Base-by-base conservation (phyloP, 2,329 filamentous ascomycete species). In the Plectosphaerella cucumerina region DNA sequence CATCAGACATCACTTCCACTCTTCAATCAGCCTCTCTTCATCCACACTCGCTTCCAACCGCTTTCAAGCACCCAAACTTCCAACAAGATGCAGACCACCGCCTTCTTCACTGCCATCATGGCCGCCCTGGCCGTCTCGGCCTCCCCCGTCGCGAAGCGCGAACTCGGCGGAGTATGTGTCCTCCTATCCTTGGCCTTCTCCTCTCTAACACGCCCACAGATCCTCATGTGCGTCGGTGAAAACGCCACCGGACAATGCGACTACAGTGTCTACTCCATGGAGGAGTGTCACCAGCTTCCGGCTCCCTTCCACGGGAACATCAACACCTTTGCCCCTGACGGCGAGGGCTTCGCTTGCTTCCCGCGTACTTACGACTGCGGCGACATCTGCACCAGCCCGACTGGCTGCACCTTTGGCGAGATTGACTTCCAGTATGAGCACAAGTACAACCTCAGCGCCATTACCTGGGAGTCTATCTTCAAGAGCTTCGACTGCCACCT, bases 291-390 rank as follows among this genome's bases (percentile, higher is more conserved):
- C 61, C 65, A 79, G 62, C 65, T 81, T 48, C 60, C 66, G 2
- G 53, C 58, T 9, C 67, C 66, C n/a, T 74, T 70, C 52, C 60
- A 61, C 55, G 55, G 62, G 39, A 76, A 78, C 61, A 65, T 68
- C 31, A 66, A 60, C 49, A 81, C 78, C 0, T 81, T 81, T 58
- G 74, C 74, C 2, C 74, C 74, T 8, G 76, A 80, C 53, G 74
- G 69, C 35, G 76, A 76, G 44, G 57, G 57, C 37, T 80, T 80
- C 55, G 64, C 60, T 55, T 81, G 77, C 65, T 76, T 65, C 60
- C 77, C 75, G 3, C 71, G 69, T 53, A 60, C 69, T 8, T 58
- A 59, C 49, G 50, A 60, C 21, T 81, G 78, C 60, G 64, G 64
- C 33, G 65, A 62, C 20, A 65, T 71, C 53, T 81, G 77, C 69